Conservation (phyloP, 83 land plant genomes). For the Picea abies region DNA sequence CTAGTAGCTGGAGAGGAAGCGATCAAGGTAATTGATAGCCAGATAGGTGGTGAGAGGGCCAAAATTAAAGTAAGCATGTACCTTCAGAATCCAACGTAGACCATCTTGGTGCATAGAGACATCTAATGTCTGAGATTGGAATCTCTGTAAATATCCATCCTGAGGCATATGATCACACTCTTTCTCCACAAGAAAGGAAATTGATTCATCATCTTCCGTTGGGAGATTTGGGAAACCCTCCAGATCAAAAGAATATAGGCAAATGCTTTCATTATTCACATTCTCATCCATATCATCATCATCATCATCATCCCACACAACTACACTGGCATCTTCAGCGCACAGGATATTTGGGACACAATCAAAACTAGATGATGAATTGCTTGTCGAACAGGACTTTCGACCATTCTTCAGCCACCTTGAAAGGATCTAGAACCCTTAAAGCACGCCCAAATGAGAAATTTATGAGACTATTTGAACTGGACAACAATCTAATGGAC, state of each 20-base stretch:
- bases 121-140: neutral
- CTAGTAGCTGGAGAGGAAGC: slow-evolving; percentile 12
- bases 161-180: slow-evolving; percentile 4
- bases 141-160: neutral
- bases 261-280: slow-evolving; percentile 6
- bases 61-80: slow-evolving; percentile 2
- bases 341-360: slow-evolving; percentile 33
- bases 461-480: no score
- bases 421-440: no score
- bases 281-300: neutral
- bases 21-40: slow-evolving; percentile 22
- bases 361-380: slow-evolving; percentile 27
- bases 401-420: no score
- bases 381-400: no score
- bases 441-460: no score
- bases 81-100: slow-evolving; percentile 21
- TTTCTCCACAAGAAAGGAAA: no score
- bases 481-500: no score
- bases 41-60: slow-evolving; percentile 12
- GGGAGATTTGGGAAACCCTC: neutral
- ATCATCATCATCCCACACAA: slow-evolving; percentile 39
- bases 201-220: no score
- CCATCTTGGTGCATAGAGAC: slow-evolving; percentile 11
- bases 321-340: slow-evolving; percentile 40
- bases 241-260: slow-evolving; percentile 2